phyloP scores from a whole-genome alignment of 345 rosid species.

The Eucalyptus tenuipes region DNA sequence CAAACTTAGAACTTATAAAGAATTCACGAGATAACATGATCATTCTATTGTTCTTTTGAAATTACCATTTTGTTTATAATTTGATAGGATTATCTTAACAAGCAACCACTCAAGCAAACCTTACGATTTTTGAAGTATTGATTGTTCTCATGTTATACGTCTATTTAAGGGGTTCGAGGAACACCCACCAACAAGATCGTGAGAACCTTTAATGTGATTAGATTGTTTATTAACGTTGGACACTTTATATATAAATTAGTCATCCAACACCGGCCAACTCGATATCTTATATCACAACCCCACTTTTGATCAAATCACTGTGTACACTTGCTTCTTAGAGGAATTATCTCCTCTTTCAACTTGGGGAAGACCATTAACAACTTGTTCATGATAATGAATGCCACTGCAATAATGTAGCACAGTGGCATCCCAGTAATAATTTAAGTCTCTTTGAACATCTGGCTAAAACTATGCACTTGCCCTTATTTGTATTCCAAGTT shows the following conservation, averaged over 20 bases:
- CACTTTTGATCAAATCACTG: not conserved
- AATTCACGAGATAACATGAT: not conserved
- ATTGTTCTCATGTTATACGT: not conserved
- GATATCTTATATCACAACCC: not conserved
- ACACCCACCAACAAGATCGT: not conserved
- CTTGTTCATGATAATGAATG: not conserved
- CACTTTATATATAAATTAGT: not conserved
- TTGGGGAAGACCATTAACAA: not conserved
- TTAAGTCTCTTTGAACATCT: not conserved
- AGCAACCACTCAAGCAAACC: not conserved
- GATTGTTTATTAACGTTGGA: not conserved
- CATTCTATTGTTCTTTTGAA: not conserved
- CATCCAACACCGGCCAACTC: not conserved
- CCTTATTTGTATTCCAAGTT: not conserved
- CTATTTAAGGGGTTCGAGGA: not conserved
- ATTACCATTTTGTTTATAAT: not conserved
- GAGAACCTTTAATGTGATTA: not conserved
- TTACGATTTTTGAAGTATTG: not conserved
- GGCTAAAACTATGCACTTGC: not conserved
- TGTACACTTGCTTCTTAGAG: not conserved
- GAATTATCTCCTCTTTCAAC: not conserved
- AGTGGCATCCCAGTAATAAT: not conserved
- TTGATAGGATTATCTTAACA: not conserved
- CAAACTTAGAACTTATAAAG: not conserved
- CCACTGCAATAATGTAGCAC: not conserved